Conservation (phyloP, 768 basidiomycete species). For the Aureoboletus auriporus region DNA sequence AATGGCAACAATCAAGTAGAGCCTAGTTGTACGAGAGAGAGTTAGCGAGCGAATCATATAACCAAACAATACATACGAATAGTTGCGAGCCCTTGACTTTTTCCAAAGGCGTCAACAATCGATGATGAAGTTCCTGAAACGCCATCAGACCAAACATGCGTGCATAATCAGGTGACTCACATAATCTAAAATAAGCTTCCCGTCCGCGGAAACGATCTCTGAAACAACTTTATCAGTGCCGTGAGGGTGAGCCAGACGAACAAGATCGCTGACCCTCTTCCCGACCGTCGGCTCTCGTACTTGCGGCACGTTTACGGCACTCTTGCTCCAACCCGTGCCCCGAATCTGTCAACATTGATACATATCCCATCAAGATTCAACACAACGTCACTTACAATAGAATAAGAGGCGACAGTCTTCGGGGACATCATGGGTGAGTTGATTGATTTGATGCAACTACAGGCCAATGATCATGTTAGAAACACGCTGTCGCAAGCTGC, state of each 20-base stretch:
- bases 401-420: slow-evolving; percentile 47
- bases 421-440: slow-evolving; percentile 38
- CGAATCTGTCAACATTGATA: slow-evolving; percentile 7
- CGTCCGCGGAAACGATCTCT: slow-evolving; percentile 19
- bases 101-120: slow-evolving; percentile 17
- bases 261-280: slow-evolving; percentile 39
- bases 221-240: background rate
- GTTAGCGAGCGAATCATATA: no score
- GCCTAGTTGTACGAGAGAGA: no score
- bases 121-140: slow-evolving; percentile 17
- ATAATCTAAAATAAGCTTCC: slow-evolving; percentile 17
- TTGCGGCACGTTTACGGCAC: background rate
- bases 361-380: background rate
- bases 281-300: slow-evolving; percentile 41
- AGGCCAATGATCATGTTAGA: background rate
- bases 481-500: background rate
- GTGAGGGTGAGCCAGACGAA: background rate
- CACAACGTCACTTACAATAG: slow-evolving; percentile 39
- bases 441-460: slow-evolving; percentile 38
- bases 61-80: slow-evolving; percentile 22
- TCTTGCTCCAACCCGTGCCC: slow-evolving; percentile 21
- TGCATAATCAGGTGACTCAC: slow-evolving; percentile 4
- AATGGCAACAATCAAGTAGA: slow-evolving; percentile 25
- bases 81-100: slow-evolving; percentile 15
- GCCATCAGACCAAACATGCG: background rate